Conservation (phyloP, 2,329 filamentous ascomycete species). For the Thelonectria blattea region DNA sequence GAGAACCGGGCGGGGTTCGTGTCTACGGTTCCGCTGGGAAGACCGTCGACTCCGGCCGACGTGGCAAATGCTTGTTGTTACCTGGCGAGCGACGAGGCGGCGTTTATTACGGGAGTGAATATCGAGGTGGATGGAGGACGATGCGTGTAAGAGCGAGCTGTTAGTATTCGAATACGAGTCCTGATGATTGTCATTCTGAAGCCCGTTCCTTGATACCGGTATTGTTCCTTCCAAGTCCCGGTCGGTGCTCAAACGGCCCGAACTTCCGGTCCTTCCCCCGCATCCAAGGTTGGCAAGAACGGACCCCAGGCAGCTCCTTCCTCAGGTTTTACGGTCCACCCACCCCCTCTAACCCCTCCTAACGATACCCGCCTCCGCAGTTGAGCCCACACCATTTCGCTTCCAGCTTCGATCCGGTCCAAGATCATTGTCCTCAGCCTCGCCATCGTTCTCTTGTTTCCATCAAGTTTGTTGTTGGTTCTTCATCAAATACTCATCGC, state of each 20-base stretch:
- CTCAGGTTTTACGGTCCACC: not conserved
- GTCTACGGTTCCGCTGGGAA: constrained; percentile 60
- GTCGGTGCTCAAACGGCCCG: not conserved
- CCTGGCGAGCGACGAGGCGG: constrained; percentile 72
- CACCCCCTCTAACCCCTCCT: not conserved
- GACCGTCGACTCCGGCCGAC: constrained; percentile 65
- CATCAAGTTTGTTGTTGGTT: not conserved
- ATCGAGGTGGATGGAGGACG: constrained; percentile 55
- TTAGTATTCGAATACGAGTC: not conserved
- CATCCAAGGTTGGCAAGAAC: not conserved
- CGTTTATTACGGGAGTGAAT: constrained; percentile 75
- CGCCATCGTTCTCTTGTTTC: not conserved
- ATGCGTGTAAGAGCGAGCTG: constrained; percentile 28
- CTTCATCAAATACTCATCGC: not conserved
- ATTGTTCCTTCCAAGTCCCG: not conserved
- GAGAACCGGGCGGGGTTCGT: constrained; percentile 64
- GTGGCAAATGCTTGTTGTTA: constrained; percentile 75
- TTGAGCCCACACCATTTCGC: not conserved
- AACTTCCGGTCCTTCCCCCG: not conserved
- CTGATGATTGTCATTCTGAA: not conserved
- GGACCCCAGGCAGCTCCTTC: not conserved
- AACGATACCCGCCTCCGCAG: constrained; percentile 2
- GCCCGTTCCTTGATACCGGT: too few species aligned
- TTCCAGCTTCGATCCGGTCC: not conserved
- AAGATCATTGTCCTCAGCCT: not conserved